Evolutionary conservation across 331 rosid species (phyloP).

Genomic region (Spiraea crenata): DNA sequence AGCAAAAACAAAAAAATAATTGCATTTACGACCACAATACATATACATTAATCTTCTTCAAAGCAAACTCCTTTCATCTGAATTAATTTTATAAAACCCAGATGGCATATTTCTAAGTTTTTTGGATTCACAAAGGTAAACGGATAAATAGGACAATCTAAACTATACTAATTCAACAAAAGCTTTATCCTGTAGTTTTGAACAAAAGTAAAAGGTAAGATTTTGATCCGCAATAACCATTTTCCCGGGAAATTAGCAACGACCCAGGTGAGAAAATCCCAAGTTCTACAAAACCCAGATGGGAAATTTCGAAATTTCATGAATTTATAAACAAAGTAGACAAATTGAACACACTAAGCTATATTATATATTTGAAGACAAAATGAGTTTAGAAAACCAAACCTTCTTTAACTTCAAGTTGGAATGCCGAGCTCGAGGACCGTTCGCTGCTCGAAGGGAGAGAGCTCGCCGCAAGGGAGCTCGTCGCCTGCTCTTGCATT

Average conservation of each 20-base stretch:
- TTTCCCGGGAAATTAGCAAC: constrained; percentile 1
- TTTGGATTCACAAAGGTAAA: neutral
- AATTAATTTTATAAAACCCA: neutral
- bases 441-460: constrained; percentile 74
- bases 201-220: neutral
- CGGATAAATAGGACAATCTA: neutral
- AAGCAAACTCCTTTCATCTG: neutral
- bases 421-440: constrained; percentile 71
- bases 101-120: neutral
- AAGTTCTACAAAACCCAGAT: constrained; percentile 6
- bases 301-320: neutral
- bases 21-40: neutral
- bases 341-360: neutral
- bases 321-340: neutral
- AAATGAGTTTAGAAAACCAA: neutral
- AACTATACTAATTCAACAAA: neutral
- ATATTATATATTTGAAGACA: neutral
- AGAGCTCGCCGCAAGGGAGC: constrained; percentile 72
- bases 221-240: neutral
- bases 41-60: neutral
- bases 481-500: constrained; percentile 66
- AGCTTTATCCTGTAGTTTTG: neutral
- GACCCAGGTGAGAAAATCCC: neutral
- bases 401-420: constrained; percentile 60
- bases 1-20: neutral